Evolutionary conservation across 1,284 basidiomycete species (phyloP).

Genomic region (Tetrapyrgos nigripes): DNA sequence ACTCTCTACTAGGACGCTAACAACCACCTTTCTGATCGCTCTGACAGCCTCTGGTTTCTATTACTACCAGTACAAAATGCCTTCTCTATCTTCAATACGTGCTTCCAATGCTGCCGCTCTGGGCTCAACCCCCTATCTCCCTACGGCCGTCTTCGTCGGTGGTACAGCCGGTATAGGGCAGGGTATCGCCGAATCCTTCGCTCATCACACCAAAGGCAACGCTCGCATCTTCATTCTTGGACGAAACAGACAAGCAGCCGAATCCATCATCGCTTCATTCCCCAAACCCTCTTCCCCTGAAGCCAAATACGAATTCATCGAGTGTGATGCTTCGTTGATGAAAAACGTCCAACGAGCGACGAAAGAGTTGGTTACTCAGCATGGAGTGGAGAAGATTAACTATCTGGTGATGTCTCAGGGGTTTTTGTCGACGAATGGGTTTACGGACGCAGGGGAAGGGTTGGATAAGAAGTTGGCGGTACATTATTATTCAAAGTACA

Average conservation of each 20-base stretch:
- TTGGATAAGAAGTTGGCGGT: constrained; percentile 54
- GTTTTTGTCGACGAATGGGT: constrained; percentile 40
- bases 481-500: constrained; percentile 46
- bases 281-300: constrained; percentile 26
- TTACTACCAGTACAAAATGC: neutral
- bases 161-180: constrained; percentile 47
- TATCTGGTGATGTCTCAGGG: constrained; percentile 49
- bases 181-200: constrained; percentile 36
- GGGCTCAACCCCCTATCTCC: constrained; percentile 22
- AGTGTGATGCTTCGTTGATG: constrained; percentile 38
- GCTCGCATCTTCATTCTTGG: constrained; percentile 42
- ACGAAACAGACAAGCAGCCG: constrained; percentile 37
- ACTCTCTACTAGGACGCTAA: neutral
- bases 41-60: neutral
- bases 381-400: constrained; percentile 40
- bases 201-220: constrained; percentile 33
- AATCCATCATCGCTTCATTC: constrained; percentile 39
- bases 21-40: neutral
- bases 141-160: constrained; percentile 44
- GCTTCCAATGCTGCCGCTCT: constrained; percentile 20
- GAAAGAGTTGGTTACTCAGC: neutral
- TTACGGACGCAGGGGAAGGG: constrained; percentile 52
- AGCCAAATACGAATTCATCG: constrained; percentile 26
- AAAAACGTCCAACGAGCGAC: constrained; percentile 28
- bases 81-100: constrained; percentile 3